Conservation (phyloP, 1,284 basidiomycete species). For the Heliocybe sulcata region DNA sequence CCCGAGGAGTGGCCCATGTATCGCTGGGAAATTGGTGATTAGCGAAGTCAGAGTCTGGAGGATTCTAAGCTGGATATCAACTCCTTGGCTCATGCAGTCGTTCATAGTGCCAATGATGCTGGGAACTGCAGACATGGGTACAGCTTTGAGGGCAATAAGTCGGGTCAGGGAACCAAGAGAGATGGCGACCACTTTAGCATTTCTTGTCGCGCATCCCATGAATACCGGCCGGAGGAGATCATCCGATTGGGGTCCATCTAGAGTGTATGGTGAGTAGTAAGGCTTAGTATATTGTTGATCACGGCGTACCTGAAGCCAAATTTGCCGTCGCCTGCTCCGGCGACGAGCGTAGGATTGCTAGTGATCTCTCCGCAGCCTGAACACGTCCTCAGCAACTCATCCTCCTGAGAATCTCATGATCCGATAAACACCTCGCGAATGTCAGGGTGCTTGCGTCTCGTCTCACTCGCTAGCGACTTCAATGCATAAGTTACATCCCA, state of each 20-base stretch:
- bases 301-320: slow-evolving; percentile 51
- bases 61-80: slow-evolving; percentile 91
- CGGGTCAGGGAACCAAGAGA: slow-evolving; percentile 89
- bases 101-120: slow-evolving; percentile 77
- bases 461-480: slow-evolving; percentile 76
- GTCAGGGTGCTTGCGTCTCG: slow-evolving; percentile 74
- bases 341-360: slow-evolving; percentile 70
- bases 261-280: background rate
- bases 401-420: background rate
- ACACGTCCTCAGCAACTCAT: background rate
- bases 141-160: slow-evolving; percentile 81
- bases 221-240: slow-evolving; percentile 86
- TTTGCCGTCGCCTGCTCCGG: slow-evolving; percentile 62
- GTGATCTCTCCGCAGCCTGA: slow-evolving; percentile 79
- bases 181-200: slow-evolving; percentile 90
- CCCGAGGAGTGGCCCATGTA: slow-evolving; percentile 75
- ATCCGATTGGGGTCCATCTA: slow-evolving; percentile 74
- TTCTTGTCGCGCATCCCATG: slow-evolving; percentile 90
- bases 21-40: slow-evolving; percentile 77
- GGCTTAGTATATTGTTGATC: background rate
- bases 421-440: slow-evolving; percentile 62
- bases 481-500: background rate
- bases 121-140: slow-evolving; percentile 74
- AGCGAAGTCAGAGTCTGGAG: slow-evolving; percentile 87
- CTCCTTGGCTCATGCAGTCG: slow-evolving; percentile 86